Evolutionary conservation across 306 rosid genomes (phyloP), one percentile per base, ranked within the genome.

Genomic region (Betula pendula): DNA sequence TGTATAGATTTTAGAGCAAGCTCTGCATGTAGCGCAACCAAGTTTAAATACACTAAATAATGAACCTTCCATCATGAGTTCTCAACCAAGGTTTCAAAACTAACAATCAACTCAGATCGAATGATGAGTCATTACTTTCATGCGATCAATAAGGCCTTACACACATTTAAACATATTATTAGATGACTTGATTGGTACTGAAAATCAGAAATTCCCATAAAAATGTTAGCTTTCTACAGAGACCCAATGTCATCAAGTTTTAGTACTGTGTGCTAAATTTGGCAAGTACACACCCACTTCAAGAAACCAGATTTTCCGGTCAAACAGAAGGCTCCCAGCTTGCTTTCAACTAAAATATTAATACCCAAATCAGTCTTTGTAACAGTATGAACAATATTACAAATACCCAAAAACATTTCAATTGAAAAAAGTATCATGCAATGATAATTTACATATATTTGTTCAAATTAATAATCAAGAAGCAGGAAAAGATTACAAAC

Each of bases 401-500:
- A 50, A 16, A 50, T 16, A 50, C 55, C 16, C 52, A 48, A 12
- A 1, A 12, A 15, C n/a, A 48, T 3, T 48, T 12, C 4, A 17
- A 15, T 15, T 1, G n/a, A 16, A 6, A 24, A 0, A 0, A 3
- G 3, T 12, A 4, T 29, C 66, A 25, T 25, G 31, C 70, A 65
- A 65, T 0, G 11, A 65, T 24, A 19, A 3, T 33, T 33, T 19
- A 43, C 48, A 35, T 65, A 65, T 16, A 29, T 8, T 17, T 33
- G 25, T 65, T n/a, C 47, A 35, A 16, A 12, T 0, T 25, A 63
- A 62, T 25, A 29, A 40, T 60, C 78, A 73, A 7, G 55, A 70
- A 65, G 74, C 24, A 58, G 65, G 35, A 72, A 44, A 66, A 22
- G 71, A 58, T 77, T 77, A 89, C 99, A 74, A 27, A 95, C 99